Base-by-base conservation (phyloP, 495 filamentous ascomycete genomes). In the Xanthoparmelia taractica region DNA sequence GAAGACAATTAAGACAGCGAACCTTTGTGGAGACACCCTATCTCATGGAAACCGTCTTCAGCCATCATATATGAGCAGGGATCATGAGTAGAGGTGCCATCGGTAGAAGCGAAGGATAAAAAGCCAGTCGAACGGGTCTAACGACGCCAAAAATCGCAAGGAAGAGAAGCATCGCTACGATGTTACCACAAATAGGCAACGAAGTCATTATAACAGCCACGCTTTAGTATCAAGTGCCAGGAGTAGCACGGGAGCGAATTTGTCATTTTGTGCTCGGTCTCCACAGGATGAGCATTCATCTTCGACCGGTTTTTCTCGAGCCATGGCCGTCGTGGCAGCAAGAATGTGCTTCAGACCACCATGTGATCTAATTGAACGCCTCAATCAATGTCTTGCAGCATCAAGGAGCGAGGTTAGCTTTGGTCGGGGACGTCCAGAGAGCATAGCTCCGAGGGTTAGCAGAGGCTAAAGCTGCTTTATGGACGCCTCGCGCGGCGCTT, bases 301-400 rank as follows among this genome's bases (percentile, higher is more conserved):
- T 40, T 31, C 17, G 37, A 62, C 27, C 27, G 25, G 43, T 40
- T 29, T 23, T 40, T 4, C 17, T 23, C 11, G 25, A 33, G 45
- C 10, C 17, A 31, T 20, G 59, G 50, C 34, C 37, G 27, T 52
- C 48, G 40, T 33, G 48, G 48, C 60, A 43, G 48, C 34, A 33
- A n/a, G 50, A 38, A 62, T 55, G 56, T 40, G 60, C 60, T 45
- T 54, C 34, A 38, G 40, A 27, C 48, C 15, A 37, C 60, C 60
- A 56, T 62, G 48, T 56, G 60, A 62, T 56, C 12, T 56, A 36
- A 62, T 56, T 31, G 50, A 54, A 12, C 37, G 37, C 48, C 41
- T 31, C 17, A 25, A 62, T 31, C 17, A 25, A 62, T 62, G 38
- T 54, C 48, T 37, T 62, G 50, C 48, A 52, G 48, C 25, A 52